phyloP scores from a whole-genome alignment of 345 rosid genomes.

The Eucalyptus grandis region DNA sequence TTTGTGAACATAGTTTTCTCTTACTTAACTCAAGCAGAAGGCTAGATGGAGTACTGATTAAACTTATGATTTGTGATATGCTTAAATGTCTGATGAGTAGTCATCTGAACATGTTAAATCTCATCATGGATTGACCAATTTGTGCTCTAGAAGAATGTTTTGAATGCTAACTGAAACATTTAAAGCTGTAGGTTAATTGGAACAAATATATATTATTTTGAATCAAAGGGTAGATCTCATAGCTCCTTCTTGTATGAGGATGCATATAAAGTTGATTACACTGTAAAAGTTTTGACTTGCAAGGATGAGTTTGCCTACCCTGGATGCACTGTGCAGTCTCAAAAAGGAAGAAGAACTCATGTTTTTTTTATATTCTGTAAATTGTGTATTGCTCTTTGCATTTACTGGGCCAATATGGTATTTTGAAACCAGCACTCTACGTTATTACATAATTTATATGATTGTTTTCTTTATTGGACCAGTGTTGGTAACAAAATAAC shows the following conservation, averaged over 20 bases:
- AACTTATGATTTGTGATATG: not conserved
- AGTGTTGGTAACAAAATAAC: not conserved
- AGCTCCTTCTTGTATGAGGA: not conserved
- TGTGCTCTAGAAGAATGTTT: not conserved
- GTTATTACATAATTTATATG: not conserved
- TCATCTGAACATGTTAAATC: not conserved
- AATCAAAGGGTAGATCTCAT: not conserved
- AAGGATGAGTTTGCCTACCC: not conserved
- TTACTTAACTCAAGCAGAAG: not conserved
- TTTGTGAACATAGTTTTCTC: not conserved
- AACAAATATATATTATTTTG: not conserved
- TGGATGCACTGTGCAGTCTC: not conserved
- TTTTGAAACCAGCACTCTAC: not conserved
- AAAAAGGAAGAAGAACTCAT: not conserved
- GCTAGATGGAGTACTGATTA: not conserved
- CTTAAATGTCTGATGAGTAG: not conserved
- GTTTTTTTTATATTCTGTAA: not conserved
- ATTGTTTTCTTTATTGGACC: not conserved
- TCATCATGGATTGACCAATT: not conserved
- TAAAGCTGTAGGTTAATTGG: not conserved
- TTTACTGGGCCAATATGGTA: not conserved
- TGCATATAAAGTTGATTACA: not conserved
- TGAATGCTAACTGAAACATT: not conserved
- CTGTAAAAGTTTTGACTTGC: not conserved
- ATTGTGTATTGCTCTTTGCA: not conserved